Conservation (phyloP, 169 alveolate genomes). For the Eimeria tenella region DNA sequence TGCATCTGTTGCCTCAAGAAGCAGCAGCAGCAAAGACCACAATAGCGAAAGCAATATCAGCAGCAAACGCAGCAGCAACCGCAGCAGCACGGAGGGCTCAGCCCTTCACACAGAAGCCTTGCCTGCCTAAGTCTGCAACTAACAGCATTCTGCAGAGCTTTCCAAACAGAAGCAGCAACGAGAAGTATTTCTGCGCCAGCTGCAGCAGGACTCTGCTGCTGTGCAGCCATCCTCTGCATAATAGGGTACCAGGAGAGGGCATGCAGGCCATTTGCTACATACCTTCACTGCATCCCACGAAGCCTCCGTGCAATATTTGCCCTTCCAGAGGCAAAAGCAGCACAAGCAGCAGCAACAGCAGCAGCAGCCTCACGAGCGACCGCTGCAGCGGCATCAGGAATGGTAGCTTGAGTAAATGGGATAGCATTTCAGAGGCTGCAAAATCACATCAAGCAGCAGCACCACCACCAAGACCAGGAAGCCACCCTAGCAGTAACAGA, state of each 20-base stretch:
- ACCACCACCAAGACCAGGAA: too few species aligned
- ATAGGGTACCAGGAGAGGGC: not conserved
- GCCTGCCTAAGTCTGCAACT: not conserved
- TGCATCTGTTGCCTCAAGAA: not conserved
- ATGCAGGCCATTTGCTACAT: too few species aligned
- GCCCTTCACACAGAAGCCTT: not conserved
- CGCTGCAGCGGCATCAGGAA: not conserved
- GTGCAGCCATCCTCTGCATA: not conserved
- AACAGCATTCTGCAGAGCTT: too few species aligned
- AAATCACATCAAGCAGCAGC: not conserved
- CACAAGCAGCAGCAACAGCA: not conserved
- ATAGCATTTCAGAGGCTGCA: not conserved
- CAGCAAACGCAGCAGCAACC: constrained; percentile 6
- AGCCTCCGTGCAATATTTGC: not conserved
- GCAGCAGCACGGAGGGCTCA: not conserved
- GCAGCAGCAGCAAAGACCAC: not conserved
- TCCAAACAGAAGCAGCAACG: not conserved
- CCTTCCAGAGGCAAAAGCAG: not conserved
- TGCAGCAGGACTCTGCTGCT: not conserved
- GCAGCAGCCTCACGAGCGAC: not conserved
- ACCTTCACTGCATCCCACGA: too few species aligned
- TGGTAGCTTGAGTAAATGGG: not conserved
- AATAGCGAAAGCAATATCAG: not conserved
- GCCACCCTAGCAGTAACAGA: not conserved
- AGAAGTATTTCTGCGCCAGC: not conserved